phyloP scores from a whole-genome alignment of 192 early-diverging fungal genomes.

The Coemansia sp. region DNA sequence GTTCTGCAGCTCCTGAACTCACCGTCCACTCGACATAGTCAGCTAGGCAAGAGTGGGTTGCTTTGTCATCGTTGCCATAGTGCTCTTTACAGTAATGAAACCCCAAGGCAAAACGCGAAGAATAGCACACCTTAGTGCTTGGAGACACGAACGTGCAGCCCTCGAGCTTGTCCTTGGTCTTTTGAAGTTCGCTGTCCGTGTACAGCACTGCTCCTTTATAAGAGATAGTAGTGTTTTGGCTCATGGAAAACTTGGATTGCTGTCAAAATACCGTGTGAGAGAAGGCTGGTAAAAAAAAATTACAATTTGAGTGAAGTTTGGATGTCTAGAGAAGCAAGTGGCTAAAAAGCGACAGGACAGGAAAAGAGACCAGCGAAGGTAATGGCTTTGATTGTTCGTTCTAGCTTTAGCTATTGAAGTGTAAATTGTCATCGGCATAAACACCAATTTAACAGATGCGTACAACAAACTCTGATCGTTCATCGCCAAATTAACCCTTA shows the following conservation, averaged over 20 bases:
- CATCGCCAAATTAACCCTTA: too few relatives aligned
- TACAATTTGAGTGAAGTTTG: background rate
- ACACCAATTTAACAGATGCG: too few relatives aligned
- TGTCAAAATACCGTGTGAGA: background rate
- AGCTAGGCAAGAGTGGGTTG: slow-evolving; percentile 32
- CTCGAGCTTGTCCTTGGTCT: slow-evolving; percentile 47
- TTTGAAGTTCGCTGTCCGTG: slow-evolving; percentile 21
- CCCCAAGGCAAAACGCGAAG: slow-evolving; percentile 52
- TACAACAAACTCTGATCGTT: too few relatives aligned
- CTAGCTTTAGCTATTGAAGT: too few relatives aligned
- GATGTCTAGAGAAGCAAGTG: background rate
- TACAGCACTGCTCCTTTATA: background rate
- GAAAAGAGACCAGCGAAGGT: too few relatives aligned
- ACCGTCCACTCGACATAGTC: slow-evolving; percentile 57
- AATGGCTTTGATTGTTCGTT: too few relatives aligned
- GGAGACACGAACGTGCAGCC: slow-evolving; percentile 33
- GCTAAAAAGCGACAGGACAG: background rate
- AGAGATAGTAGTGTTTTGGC: background rate
- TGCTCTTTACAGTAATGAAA: slow-evolving; percentile 43
- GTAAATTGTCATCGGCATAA: too few relatives aligned
- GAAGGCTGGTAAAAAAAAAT: background rate
- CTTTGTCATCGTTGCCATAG: slow-evolving; percentile 36
- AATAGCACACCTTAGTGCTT: slow-evolving; percentile 50
- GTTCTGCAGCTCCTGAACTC: slow-evolving; percentile 45
- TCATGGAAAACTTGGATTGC: too few relatives aligned